phyloP scores from a whole-genome alignment of 2,329 filamentous ascomycete species.

The Colletotrichum sp. region DNA sequence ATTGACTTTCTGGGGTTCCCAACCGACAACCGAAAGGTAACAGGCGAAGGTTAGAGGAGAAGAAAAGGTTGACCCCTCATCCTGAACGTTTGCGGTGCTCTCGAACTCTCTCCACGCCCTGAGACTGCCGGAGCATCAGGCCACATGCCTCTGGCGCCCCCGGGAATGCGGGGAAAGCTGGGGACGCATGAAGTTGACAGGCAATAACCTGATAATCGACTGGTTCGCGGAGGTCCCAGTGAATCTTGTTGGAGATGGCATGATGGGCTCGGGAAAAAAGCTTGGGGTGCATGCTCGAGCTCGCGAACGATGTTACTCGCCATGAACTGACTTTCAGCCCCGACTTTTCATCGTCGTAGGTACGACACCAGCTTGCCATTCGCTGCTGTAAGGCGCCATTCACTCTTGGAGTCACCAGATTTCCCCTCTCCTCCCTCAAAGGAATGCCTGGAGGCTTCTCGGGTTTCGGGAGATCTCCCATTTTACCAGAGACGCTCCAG shows the following conservation, averaged over 20 bases:
- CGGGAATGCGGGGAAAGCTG: constrained; percentile 15
- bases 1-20: not conserved
- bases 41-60: not conserved
- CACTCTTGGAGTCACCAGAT: not conserved
- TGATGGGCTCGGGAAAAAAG: not conserved
- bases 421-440: not conserved
- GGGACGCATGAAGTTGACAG: not conserved
- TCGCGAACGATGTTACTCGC: not conserved
- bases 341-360: not conserved
- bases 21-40: not conserved
- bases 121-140: constrained; percentile 16
- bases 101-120: constrained; percentile 7
- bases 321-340: not conserved
- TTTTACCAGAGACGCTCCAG: not conserved
- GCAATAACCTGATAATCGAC: not conserved
- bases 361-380: not conserved
- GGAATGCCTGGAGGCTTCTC: not conserved
- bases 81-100: not conserved
- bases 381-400: not conserved
- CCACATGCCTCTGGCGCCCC: not conserved
- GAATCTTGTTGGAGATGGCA: not conserved
- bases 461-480: not conserved
- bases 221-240: not conserved
- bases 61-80: not conserved
- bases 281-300: not conserved